Base-by-base conservation (phyloP, 345 rosid genomes). In the Carallia pectinifolia region DNA sequence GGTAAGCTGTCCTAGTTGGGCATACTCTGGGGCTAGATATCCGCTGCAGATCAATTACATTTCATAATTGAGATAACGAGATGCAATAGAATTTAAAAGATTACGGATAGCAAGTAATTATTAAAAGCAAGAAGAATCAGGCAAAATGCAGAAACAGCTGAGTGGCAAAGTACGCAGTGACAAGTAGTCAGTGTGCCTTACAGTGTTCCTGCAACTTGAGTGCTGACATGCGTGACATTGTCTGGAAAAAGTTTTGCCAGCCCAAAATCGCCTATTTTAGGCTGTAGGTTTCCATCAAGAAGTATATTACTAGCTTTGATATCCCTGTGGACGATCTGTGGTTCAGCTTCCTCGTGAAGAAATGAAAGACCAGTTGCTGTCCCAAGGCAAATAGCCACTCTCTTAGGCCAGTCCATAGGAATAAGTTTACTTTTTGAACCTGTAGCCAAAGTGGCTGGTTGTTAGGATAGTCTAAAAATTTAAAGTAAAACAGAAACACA, bases 21-120 rank as follows among this genome's bases (percentile, higher is more conserved):
- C 98, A 71, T 91, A 94, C 70, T 94, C 98, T 13, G 98, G 98
- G 17, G 98, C 98, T 74, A 91, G 80, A 80, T 94, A 94, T 76
- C 98, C 98, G 40, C 98, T 94, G 85, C 74, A 73, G 50, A 77
- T 48, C 58, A 17, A 64, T 15, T 67, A 23, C 62, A 40, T 27
- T 56, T 31, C 9, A 64, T 31, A 1, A 63, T 58, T 47, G 30
- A 68, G 15, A 16, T 31, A 53, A 30, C 23, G 64, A 30, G 39
- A 71, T 13, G 59, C 17, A 48, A 40, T 40, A 54, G 62, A 44
- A 2, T 44, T 44, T 44, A 2, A 44, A 44, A 12, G 2, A 12
- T 39, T 6, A 2, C 13, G 4, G 50, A 44, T 2, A 2, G 48
- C 2, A 40, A 10, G 48, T 0, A 54, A 71, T 4, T 30, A 29